These are phyloP conservation scores for Myxozyma sirexii DNA, from an alignment of 805 yeast genomes.

Conservation along the genomic window DNA sequence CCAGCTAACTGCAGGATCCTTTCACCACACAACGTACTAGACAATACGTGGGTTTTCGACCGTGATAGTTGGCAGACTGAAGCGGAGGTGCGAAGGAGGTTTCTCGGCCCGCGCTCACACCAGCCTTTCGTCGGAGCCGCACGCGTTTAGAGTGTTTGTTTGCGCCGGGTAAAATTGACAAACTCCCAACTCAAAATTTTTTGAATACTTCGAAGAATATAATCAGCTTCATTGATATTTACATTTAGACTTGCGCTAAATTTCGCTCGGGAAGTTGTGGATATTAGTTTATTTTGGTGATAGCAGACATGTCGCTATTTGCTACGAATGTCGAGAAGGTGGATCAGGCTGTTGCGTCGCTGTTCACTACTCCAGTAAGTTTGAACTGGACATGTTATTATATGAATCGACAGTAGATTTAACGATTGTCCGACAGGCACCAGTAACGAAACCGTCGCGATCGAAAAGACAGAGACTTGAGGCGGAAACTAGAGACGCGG, in stretches of 20 bases:
- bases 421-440: neutral
- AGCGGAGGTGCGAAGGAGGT: neutral
- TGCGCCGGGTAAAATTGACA: neutral
- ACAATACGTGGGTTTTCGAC: too few relatives aligned
- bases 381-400: neutral
- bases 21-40: too few relatives aligned
- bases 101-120: neutral
- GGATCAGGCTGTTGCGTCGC: conserved; percentile 14
- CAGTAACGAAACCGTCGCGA: conserved; percentile 17
- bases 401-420: neutral
- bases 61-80: too few relatives aligned
- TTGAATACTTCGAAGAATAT: neutral
- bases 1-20: too few relatives aligned
- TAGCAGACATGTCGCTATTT: conserved; percentile 13
- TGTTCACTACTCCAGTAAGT: conserved; percentile 26
- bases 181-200: conserved; percentile 5
- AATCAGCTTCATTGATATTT: neutral
- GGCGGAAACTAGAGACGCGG: neutral
- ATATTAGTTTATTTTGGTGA: neutral
- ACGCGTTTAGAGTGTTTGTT: neutral
- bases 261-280: neutral
- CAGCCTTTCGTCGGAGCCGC: conserved; percentile 1
- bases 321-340: conserved; percentile 7
- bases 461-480: conserved; percentile 15
- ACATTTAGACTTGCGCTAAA: neutral